Percentiles rank a stretch among this genome's conserved stretches.
Evolutionary conservation across 192 early-diverging fungal species (phyloP).

Genomic region (Podila verticillata): DNA sequence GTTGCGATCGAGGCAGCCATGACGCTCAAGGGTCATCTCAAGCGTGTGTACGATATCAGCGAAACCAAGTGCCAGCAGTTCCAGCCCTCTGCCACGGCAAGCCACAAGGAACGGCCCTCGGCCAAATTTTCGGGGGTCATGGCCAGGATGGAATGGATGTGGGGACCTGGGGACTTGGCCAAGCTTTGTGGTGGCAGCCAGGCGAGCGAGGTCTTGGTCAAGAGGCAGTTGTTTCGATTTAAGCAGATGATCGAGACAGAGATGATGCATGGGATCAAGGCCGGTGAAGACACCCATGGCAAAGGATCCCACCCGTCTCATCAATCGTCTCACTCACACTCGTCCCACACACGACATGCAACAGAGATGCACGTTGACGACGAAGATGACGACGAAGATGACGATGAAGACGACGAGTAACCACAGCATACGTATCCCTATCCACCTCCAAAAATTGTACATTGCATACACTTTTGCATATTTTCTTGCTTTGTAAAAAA

Average conservation of each 20-base stretch:
- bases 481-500: no score
- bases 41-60: slow-evolving; percentile 34
- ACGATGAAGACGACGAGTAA: background rate
- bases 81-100: slow-evolving; percentile 17
- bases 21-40: slow-evolving; percentile 27
- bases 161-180: background rate
- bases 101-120: slow-evolving; percentile 31
- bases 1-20: slow-evolving; percentile 19
- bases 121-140: slow-evolving; percentile 3
- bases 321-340: no score
- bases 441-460: no score
- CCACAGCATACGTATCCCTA: no score
- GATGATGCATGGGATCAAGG: slow-evolving; percentile 6
- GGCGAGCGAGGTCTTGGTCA: background rate
- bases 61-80: slow-evolving; percentile 43
- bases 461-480: no score
- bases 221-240: slow-evolving; percentile 23
- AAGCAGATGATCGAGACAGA: slow-evolving; percentile 27
- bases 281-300: no score
- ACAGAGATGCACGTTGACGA: slow-evolving; percentile 4
- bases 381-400: background rate
- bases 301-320: no score
- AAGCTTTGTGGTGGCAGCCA: slow-evolving; percentile 2
- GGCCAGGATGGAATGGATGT: slow-evolving; percentile 26
- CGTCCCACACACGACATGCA: no score